Base-by-base conservation (phyloP, 345 rosid genomes). In the Melastoma malabathricum region DNA sequence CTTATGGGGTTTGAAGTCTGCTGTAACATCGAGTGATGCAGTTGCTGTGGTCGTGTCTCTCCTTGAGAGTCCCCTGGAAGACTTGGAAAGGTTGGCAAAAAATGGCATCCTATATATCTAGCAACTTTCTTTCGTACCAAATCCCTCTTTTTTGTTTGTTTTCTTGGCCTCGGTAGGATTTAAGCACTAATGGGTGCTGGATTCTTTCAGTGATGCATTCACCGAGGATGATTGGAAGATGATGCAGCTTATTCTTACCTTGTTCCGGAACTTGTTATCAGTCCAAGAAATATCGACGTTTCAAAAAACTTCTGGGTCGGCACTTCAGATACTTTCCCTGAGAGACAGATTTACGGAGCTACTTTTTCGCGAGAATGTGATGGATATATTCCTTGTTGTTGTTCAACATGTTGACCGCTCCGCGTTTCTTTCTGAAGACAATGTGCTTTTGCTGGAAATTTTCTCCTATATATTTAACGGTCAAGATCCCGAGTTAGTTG, bases 201-300 rank as follows among this genome's bases (percentile, higher is more conserved):
- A 53, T 39, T 29, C 38, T 49, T 72, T 18, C 84, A 92, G 98
- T 46, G 84, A 87, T 50, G 50, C 64, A 44, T 82, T 92, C 65
- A 66, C 72, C 0, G 98, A 92, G 68, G 98, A 92, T 63, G 95
- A 92, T 64, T 92, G 97, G 98, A 92, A 92, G 72, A 62, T 92
- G 80, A 74, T 84, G 62, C 97, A 87, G 75, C 86, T 92, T 39
- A 77, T 87, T 22, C 75, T 92, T 64, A 87, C 97, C 46, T 60
- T 87, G 13, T 84, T 92, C 55, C 76, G 88, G 48, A 92, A 92
- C 59, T 57, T 92, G 56, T 83, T 92, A n/a, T 93, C 98, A 43
- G 65, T 87, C 47, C 97, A 84, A 63, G 94, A 82, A 51, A 62
- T 87, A 15, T 69, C 88, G 3, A 63, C 64, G 31, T 54, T 68